Evolutionary conservation across 352 stramenopile species (phyloP), one percentile per base, ranked within the genome.

Genomic region (Pythium brachiatum): DNA sequence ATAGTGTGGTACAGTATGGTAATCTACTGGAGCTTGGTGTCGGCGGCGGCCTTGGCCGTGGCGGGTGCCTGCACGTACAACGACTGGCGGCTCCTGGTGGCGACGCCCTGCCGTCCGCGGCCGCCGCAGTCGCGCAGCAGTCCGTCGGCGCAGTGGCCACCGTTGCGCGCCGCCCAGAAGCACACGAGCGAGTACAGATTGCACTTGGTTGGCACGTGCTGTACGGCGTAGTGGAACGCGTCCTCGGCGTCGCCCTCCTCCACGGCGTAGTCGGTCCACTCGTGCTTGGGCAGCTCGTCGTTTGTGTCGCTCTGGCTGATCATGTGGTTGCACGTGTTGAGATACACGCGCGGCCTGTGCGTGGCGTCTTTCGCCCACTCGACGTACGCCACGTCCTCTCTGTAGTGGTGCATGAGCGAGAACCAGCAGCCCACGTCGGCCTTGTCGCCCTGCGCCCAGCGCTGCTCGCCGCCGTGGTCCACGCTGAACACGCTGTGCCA

Each of bases 251-350:
- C 69, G 26, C 86, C 86, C 25, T 78, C 69, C 46, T 93, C 70
- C 69, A 92, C 90, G 39, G 85, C 81, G 53, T 94, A 94, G 69
- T 95, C 75, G 59, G 73, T 72, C 86, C 86, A 95, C 46, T 94
- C 82, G 68, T 85, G 75, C 70, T 95, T 95, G 58, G 56, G 67
- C 53, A 95, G 72, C 5, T 62, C 72, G 25, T 74, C 62, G 63
- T 95, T 95, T 65, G 92, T 95, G 74, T 95, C 86, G 41, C 64
- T 75, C 68, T 95, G 78, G 46, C 86, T 83, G 61, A 95, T 92
- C 83, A 95, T 90, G 83, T 95, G 86, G 57, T 95, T 95, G 76
- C 86, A 95, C 51, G 86, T 95, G 77, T 94, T 95, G 59, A 95
- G 79, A 64, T 77, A 95, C n/a, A 94, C 68, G 38, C 85, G 75